Percentiles rank a stretch among this genome's conserved stretches.
These are phyloP conservation scores for Saccharum hybrid DNA, from an alignment of 202 grass and related monocot species.

Conservation along the genomic window DNA sequence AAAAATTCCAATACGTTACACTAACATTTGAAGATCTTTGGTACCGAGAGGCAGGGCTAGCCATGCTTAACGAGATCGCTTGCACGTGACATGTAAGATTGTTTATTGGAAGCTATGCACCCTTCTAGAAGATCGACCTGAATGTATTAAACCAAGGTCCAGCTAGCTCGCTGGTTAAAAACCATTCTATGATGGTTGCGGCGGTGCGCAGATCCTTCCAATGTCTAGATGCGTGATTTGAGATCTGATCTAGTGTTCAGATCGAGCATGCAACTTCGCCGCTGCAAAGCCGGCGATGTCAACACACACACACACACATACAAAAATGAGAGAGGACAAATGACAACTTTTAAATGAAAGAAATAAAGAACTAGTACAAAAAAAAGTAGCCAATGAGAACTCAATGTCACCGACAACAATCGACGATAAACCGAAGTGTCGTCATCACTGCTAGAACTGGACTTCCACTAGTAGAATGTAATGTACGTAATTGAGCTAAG, in stretches of 20 bases:
- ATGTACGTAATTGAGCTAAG: not conserved
- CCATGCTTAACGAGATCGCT: not conserved
- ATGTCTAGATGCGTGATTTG: not conserved
- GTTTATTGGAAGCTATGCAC: not conserved
- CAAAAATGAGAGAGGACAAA: not conserved
- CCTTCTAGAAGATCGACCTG: slow-evolving; percentile 15
- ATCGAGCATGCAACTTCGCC: not conserved
- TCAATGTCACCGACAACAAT: slow-evolving; percentile 10
- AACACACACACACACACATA: not conserved
- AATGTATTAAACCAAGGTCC: slow-evolving; percentile 8
- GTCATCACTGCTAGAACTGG: not conserved
- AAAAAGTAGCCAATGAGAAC: not conserved
- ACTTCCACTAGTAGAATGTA: not conserved
- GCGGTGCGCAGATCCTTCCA: not conserved
- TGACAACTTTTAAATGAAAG: not conserved
- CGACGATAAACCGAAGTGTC: not conserved
- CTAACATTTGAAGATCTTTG: no score
- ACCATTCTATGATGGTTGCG: not conserved
- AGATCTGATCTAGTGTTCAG: not conserved
- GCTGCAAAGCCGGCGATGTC: not conserved
- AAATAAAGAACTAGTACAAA: not conserved
- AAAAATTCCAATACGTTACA: no score
- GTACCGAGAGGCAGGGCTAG: not conserved
- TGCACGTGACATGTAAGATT: not conserved
- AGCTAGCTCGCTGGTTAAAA: not conserved